Conservation (phyloP, 2,329 filamentous ascomycete species). For the Beauveria caledonica region DNA sequence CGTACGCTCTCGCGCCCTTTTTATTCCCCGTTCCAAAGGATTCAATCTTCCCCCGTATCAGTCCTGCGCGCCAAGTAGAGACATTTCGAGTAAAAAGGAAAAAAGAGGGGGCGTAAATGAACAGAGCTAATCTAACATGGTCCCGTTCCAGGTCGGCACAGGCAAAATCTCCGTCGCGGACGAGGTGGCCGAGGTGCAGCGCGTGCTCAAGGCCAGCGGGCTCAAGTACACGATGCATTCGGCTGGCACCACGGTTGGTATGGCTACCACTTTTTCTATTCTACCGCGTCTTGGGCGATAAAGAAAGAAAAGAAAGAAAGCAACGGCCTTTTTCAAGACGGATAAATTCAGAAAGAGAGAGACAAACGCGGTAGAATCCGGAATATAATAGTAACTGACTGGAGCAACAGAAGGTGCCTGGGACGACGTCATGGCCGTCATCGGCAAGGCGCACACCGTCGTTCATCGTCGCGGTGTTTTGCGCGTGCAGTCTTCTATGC, state of each 20-base stretch:
- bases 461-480: conserved; percentile 71
- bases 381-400: not conserved
- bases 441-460: conserved; percentile 76
- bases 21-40: not conserved
- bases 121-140: not conserved
- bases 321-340: no score
- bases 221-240: conserved; percentile 85
- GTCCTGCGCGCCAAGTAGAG: not conserved
- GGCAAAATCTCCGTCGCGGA: conserved; percentile 65
- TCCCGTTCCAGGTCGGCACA: conserved; percentile 60
- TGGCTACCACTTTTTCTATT: conserved; percentile 22
- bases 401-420: conserved; percentile 69
- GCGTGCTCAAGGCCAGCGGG: conserved; percentile 71
- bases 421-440: conserved; percentile 77
- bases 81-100: not conserved
- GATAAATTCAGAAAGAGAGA: not conserved
- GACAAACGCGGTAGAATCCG: no score
- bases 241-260: conserved; percentile 86
- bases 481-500: conserved; percentile 81
- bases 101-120: not conserved
- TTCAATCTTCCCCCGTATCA: not conserved
- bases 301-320: not conserved
- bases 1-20: conserved; percentile 33
- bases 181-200: conserved; percentile 84
- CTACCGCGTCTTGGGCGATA: not conserved